Percentiles rank a stretch among this genome's conserved stretches.
These are phyloP conservation scores for Diatrype stigma DNA, from an alignment of 2,329 filamentous ascomycete species.

Conservation along the genomic window DNA sequence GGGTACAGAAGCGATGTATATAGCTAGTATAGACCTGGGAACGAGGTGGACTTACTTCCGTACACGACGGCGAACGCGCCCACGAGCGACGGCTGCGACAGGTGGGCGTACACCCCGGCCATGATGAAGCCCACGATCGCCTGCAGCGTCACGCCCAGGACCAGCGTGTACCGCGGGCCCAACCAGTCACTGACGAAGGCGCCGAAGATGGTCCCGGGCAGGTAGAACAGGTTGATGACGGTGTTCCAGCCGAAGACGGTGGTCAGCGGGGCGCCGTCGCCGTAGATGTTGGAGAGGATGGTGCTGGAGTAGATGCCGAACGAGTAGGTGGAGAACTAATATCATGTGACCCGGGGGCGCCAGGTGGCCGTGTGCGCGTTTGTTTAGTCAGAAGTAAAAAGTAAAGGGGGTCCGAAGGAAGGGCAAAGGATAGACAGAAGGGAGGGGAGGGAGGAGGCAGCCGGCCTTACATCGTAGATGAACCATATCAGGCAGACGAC, in stretches of 20 bases:
- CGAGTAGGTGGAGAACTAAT: slow-evolving; percentile 74
- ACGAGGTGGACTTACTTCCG: slow-evolving; percentile 34
- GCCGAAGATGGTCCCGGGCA: slow-evolving; percentile 76
- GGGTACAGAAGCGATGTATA: too few species aligned
- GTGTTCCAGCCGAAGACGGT: slow-evolving; percentile 85
- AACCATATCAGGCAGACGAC: slow-evolving; percentile 78
- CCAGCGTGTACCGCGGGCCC: slow-evolving; percentile 72
- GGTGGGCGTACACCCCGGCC: slow-evolving; percentile 69
- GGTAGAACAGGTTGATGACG: slow-evolving; percentile 82
- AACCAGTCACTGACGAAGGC: slow-evolving; percentile 74
- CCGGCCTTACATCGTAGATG: slow-evolving; percentile 61
- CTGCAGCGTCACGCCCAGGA: slow-evolving; percentile 66
- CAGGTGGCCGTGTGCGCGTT: neutral
- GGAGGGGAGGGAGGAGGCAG: neutral
- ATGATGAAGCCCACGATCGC: slow-evolving; percentile 83
- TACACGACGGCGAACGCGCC: slow-evolving; percentile 77
- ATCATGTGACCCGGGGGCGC: too few species aligned
- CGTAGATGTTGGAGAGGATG: slow-evolving; percentile 65
- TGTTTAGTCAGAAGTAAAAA: neutral
- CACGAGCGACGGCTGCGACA: slow-evolving; percentile 64
- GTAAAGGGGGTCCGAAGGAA: too few species aligned
- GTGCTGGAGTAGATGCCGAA: slow-evolving; percentile 81
- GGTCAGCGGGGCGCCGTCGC: slow-evolving; percentile 58
- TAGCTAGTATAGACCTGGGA: neutral
- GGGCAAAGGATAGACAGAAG: too few species aligned